Evolutionary conservation across 345 rosid genomes (phyloP).

Genomic region (Bretschneidera sinensis): DNA sequence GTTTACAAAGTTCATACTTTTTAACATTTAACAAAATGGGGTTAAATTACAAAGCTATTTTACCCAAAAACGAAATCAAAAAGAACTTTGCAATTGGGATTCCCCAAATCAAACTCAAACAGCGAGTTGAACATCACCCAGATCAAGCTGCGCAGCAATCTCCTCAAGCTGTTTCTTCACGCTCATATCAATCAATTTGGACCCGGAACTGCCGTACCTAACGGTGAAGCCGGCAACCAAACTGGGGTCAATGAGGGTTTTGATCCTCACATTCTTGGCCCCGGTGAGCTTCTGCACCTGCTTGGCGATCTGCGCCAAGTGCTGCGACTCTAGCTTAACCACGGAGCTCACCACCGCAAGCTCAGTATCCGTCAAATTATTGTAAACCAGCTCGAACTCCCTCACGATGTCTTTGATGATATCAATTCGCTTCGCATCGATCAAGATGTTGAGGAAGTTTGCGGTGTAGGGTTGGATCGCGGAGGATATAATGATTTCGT

Average conservation of each 20-base stretch:
- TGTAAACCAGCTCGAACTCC: conserved; percentile 74
- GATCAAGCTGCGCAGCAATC: conserved; percentile 72
- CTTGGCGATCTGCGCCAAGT: conserved; percentile 81
- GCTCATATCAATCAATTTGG: conserved; percentile 89
- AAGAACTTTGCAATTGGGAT: too few relatives aligned
- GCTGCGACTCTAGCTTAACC: conserved; percentile 69
- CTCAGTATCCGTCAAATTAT: conserved; percentile 64
- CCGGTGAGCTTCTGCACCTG: conserved; percentile 91
- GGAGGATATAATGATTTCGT: conserved; percentile 46
- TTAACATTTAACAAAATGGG: background rate
- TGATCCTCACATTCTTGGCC: conserved; percentile 80
- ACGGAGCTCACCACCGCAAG: conserved; percentile 79
- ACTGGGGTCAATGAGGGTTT: conserved; percentile 67
- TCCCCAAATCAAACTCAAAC: conserved; percentile 18
- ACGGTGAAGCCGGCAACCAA: conserved; percentile 92
- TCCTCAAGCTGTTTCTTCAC: conserved; percentile 94
- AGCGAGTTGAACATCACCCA: conserved; percentile 65
- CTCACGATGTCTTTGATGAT: conserved; percentile 56
- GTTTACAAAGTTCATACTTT: background rate
- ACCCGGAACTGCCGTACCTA: conserved; percentile 67
- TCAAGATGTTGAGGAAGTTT: conserved; percentile 64
- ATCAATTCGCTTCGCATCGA: conserved; percentile 61
- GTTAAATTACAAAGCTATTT: background rate
- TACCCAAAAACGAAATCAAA: too few relatives aligned
- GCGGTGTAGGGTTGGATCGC: conserved; percentile 52